Evolutionary conservation across 2,329 filamentous ascomycete genomes (phyloP).

Genomic region (Xylogone sp.): DNA sequence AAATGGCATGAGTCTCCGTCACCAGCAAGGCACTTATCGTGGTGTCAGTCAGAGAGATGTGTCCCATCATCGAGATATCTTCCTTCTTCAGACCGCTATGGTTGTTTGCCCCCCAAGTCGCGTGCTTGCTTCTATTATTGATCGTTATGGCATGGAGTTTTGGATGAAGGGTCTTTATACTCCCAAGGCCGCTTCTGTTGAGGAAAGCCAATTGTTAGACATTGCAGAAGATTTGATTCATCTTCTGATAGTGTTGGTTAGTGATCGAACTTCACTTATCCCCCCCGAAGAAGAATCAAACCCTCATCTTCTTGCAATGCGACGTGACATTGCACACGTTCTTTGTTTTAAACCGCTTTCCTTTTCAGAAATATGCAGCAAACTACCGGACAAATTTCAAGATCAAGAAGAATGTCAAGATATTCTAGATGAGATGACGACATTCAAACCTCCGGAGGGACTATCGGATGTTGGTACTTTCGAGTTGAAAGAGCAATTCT

Average conservation of each 20-base stretch:
- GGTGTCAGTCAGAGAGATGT: slow-evolving; percentile 87
- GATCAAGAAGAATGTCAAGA: slow-evolving; percentile 86
- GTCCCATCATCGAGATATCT: slow-evolving; percentile 90
- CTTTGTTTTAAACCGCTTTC: slow-evolving; percentile 95
- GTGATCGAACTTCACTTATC: slow-evolving; percentile 79
- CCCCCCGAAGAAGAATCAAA: slow-evolving; percentile 62
- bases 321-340: slow-evolving; percentile 87
- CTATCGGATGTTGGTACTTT: slow-evolving; percentile 92
- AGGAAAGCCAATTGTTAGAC: slow-evolving; percentile 85
- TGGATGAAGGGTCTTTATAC: slow-evolving; percentile 86
- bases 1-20: slow-evolving; percentile 91
- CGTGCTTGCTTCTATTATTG: slow-evolving; percentile 83
- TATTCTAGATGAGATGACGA: slow-evolving; percentile 82
- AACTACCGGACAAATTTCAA: slow-evolving; percentile 83
- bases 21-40: slow-evolving; percentile 91
- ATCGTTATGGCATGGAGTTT: slow-evolving; percentile 81
- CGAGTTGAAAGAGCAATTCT: slow-evolving; percentile 79
- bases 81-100: slow-evolving; percentile 86
- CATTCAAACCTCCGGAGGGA: slow-evolving; percentile 85
- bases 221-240: slow-evolving; percentile 96
- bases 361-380: slow-evolving; percentile 84
- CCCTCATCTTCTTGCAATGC: slow-evolving; percentile 67
- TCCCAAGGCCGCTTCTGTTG: slow-evolving; percentile 67
- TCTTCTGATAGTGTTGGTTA: slow-evolving; percentile 84
- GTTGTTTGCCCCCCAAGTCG: slow-evolving; percentile 80